Base-by-base conservation (phyloP, 345 rosid genomes). In the Dipteronia dyeriana region DNA sequence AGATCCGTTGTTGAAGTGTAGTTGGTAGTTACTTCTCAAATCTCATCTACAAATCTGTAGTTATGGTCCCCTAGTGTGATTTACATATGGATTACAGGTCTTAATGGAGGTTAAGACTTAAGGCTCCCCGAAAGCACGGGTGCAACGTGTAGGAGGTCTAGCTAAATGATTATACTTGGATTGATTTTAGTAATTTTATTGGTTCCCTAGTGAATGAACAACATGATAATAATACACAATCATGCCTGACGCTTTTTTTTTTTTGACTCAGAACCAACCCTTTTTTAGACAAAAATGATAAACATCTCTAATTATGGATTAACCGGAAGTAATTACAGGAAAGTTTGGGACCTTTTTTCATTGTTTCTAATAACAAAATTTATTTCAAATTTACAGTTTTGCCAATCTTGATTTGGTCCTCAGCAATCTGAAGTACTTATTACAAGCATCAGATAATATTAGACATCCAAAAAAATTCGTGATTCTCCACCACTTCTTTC, bases 401-500 rank as follows among this genome's bases (percentile, higher is more conserved):
- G 26, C 26, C 26, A 1, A 26, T 26, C 26, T 26, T 26, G 26
- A 1, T 26, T 26, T 26, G 26, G 26, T 26, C 34, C 34, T 34
- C 38, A 34, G 38, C 38, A 4, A 6, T 34, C 38, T 34, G 38
- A 5, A 34, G 38, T 9, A 63, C 39, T 29, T 19, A 45, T 0
- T n/a, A 64, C 31, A 64, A 45, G 62, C 76, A 19, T 64, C 70
- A 49, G n/a, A 75, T 64, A 63, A 47, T 49, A 16, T 64, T 5
- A 31, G n/a, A 75, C 25, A 49, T 45, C 70, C 19, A 49, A 19
- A 45, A 74, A 74, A 71, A 75, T 23, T 82, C 81, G 20, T 25
- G 77, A 34, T 0, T 34, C 65, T 71, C 81, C 72, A 41, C 75
- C 73, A 68, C 84, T 78, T 76, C 60, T 39, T 62, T 68, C 82